These are phyloP conservation scores for Pyrus betulifolia DNA, from an alignment of 306 rosid species.

Conservation along the genomic window DNA sequence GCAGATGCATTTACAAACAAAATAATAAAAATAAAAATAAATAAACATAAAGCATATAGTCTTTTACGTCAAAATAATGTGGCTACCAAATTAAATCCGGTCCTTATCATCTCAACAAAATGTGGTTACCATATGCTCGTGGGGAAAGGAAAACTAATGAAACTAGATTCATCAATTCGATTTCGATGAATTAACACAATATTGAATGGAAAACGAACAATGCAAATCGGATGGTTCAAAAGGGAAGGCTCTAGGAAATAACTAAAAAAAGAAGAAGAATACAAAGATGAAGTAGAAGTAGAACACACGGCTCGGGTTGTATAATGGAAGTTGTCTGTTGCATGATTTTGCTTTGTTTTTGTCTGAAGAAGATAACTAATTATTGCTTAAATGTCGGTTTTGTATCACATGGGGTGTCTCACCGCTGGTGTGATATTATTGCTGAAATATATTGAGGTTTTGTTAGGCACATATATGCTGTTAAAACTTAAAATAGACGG, in stretches of 20 bases:
- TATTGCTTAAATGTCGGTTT: conserved; percentile 24
- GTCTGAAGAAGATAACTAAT: conserved; percentile 24
- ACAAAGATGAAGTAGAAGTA: neutral
- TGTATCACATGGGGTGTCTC: conserved; percentile 70
- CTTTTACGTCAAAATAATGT: neutral
- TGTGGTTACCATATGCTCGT: neutral
- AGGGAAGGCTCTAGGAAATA: conserved; percentile 46
- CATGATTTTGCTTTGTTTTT: conserved; percentile 15
- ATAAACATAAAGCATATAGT: neutral
- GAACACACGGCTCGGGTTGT: neutral
- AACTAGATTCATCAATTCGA: neutral
- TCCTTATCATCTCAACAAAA: neutral
- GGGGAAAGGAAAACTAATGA: neutral
- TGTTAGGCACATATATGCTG: neutral
- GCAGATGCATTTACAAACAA: too few relatives aligned
- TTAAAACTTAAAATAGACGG: neutral
- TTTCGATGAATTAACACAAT: neutral
- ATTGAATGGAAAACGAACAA: neutral
- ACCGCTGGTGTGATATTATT: conserved; percentile 3
- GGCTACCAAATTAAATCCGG: neutral
- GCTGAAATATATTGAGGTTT: neutral
- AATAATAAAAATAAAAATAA: too few relatives aligned
- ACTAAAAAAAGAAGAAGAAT: conserved; percentile 9
- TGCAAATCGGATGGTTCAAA: conserved; percentile 14
- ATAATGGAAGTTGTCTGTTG: conserved; percentile 10